Conservation (phyloP, 225 moss, liverwort and hornwort genomes). For the Marchantia polymorpha region DNA sequence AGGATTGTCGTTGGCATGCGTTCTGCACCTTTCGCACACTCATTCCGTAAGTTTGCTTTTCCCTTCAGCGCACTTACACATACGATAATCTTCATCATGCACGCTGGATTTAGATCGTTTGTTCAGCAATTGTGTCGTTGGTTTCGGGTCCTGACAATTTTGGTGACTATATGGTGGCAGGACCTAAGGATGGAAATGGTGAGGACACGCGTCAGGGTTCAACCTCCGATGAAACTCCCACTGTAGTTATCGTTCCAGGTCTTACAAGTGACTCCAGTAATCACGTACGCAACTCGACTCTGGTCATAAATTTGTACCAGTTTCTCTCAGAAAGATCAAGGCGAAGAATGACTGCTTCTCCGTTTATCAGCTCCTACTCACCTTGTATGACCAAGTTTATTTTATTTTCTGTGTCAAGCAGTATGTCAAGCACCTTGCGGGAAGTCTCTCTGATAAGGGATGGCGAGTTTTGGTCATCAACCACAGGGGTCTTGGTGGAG, state of each 20-base stretch:
- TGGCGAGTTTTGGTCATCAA: constrained; percentile 81
- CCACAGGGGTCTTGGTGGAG: constrained; percentile 88
- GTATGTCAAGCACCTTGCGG: constrained; percentile 79
- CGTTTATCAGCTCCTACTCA: not conserved
- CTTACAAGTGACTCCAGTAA: constrained; percentile 76
- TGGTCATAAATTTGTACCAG: not conserved
- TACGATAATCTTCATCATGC: no score
- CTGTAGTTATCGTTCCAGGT: constrained; percentile 72
- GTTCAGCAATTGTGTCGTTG: no score
- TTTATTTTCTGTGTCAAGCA: constrained; percentile 30
- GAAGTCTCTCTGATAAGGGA: constrained; percentile 53
- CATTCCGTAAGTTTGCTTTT: no score
- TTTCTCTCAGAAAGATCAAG: no score
- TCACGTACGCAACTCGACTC: constrained; percentile 42
- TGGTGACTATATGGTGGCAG: constrained; percentile 35
- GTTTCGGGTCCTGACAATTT: constrained; percentile 12
- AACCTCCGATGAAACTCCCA: constrained; percentile 66
- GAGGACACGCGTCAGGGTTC: constrained; percentile 28
- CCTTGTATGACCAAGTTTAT: not conserved
- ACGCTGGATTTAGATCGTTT: no score
- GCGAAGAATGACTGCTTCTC: no score
- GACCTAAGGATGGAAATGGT: constrained; percentile 37
- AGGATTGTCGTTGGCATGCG: no score
- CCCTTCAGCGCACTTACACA: no score
- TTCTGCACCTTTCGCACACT: no score